A percentile compares a stretch with the other conserved stretches of the same genome.
Conservation (phyloP, 2,329 filamentous ascomycete genomes). For the Chlorencoelia australis region DNA sequence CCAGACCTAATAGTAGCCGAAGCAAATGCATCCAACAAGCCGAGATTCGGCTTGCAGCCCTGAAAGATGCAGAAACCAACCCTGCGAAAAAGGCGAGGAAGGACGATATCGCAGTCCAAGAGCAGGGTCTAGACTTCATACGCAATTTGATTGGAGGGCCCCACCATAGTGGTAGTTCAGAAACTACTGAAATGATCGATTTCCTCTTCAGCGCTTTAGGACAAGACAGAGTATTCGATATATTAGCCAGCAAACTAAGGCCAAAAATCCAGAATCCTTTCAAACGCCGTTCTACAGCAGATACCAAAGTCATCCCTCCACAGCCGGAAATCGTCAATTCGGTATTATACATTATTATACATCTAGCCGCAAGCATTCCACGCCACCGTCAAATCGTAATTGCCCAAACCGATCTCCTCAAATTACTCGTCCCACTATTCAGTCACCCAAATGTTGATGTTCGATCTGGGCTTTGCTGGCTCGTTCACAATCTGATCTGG, state of each 20-base stretch:
- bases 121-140: slow-evolving; percentile 82
- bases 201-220: slow-evolving; percentile 69
- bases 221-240: slow-evolving; percentile 67
- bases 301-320: slow-evolving; percentile 44
- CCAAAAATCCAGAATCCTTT: slow-evolving; percentile 45
- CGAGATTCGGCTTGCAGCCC: slow-evolving; percentile 37
- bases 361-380: slow-evolving; percentile 75
- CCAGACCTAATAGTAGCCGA: slow-evolving; percentile 20
- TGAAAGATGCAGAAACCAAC: slow-evolving; percentile 59
- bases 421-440: slow-evolving; percentile 63
- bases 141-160: slow-evolving; percentile 71
- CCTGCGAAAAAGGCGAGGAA: slow-evolving; percentile 57
- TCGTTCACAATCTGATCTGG: slow-evolving; percentile 79
- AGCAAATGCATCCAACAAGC: slow-evolving; percentile 36
- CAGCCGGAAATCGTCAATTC: slow-evolving; percentile 64
- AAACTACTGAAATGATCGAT: slow-evolving; percentile 69
- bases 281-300: slow-evolving; percentile 33
- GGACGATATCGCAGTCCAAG: slow-evolving; percentile 78
- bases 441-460: slow-evolving; percentile 63
- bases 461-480: slow-evolving; percentile 68
- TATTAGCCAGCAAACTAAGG: slow-evolving; percentile 69
- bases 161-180: slow-evolving; percentile 38
- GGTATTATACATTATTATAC: slow-evolving; percentile 73
- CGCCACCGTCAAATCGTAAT: slow-evolving; percentile 70
- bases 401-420: slow-evolving; percentile 65